Conservation (phyloP, 306 rosid genomes). For the Sechiopsis laciniata region DNA sequence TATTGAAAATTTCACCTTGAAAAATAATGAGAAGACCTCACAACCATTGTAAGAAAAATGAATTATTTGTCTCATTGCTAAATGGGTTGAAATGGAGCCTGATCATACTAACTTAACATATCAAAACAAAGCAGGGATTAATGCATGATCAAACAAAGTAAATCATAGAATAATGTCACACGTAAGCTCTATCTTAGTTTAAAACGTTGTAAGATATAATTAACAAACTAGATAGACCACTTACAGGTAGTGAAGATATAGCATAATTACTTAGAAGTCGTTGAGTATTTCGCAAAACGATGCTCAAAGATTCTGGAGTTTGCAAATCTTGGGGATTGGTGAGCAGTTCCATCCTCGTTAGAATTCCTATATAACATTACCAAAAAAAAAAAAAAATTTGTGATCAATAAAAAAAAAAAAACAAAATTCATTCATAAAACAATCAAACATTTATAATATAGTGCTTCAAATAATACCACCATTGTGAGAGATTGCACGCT, state of each 20-base stretch:
- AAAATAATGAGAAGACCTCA: no score
- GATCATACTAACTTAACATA: no score
- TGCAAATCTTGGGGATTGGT: slow-evolving; percentile 68
- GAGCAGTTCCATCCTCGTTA: slow-evolving; percentile 56
- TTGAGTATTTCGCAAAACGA: slow-evolving; percentile 66
- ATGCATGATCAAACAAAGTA: no score
- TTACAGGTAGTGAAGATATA: slow-evolving; percentile 77
- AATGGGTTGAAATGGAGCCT: no score
- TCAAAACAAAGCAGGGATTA: not conserved
- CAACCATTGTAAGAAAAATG: no score
- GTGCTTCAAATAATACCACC: slow-evolving; percentile 35
- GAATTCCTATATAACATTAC: slow-evolving; percentile 31
- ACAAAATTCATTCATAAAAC: slow-evolving; percentile 21
- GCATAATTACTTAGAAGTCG: slow-evolving; percentile 62
- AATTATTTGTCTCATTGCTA: no score
- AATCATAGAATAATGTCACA: no score
- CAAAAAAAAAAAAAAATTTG: slow-evolving; percentile 24
- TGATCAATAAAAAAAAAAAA: slow-evolving; percentile 19
- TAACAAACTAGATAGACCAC: not conserved
- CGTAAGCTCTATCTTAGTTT: no score
- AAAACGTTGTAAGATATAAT: no score
- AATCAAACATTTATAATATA: not conserved
- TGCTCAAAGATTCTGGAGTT: slow-evolving; percentile 64
- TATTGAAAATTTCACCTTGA: no score
- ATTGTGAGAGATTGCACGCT: slow-evolving; percentile 61